A percentile compares a stretch with the other conserved stretches of the same genome.
Evolutionary conservation across 2,329 filamentous ascomycete species (phyloP).

Genomic region (Pseudogymnoascus sp.): DNA sequence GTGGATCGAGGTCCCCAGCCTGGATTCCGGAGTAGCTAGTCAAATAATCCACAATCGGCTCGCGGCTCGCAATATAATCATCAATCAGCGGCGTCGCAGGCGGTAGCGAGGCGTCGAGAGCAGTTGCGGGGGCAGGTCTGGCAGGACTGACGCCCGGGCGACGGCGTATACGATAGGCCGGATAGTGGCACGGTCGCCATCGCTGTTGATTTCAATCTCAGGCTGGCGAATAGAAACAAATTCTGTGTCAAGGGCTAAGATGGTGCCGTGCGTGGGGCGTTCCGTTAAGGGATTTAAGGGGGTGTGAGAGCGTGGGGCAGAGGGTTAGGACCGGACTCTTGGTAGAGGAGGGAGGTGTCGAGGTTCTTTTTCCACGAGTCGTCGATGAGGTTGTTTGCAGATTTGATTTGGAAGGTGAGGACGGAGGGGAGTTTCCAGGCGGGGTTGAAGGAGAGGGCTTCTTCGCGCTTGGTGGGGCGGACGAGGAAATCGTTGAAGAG

Average conservation of each 20-base stretch:
- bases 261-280: conserved; percentile 61
- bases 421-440: conserved; percentile 91
- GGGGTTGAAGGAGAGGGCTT: conserved; percentile 83
- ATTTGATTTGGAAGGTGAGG: conserved; percentile 76
- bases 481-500: conserved; percentile 97
- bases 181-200: conserved; percentile 86
- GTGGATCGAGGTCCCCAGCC: conserved; percentile 73
- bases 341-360: conserved; percentile 78
- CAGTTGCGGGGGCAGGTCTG: conserved; percentile 37
- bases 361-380: conserved; percentile 78
- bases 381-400: conserved; percentile 75
- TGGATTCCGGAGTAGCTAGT: conserved; percentile 92
- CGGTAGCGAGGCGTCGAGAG: conserved; percentile 51
- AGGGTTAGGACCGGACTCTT: conserved; percentile 46
- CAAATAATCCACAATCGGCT: conserved; percentile 90
- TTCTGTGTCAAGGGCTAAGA: conserved; percentile 89
- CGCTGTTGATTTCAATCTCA: conserved; percentile 93
- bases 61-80: conserved; percentile 89
- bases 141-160: conserved; percentile 85
- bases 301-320: conserved; percentile 40
- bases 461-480: conserved; percentile 67
- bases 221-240: conserved; percentile 90
- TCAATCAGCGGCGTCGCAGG: conserved; percentile 90
- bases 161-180: conserved; percentile 84
- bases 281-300: conserved; percentile 45